Base-by-base conservation (phyloP, 768 basidiomycete genomes). In the Cystofilobasidium bisporidii region DNA sequence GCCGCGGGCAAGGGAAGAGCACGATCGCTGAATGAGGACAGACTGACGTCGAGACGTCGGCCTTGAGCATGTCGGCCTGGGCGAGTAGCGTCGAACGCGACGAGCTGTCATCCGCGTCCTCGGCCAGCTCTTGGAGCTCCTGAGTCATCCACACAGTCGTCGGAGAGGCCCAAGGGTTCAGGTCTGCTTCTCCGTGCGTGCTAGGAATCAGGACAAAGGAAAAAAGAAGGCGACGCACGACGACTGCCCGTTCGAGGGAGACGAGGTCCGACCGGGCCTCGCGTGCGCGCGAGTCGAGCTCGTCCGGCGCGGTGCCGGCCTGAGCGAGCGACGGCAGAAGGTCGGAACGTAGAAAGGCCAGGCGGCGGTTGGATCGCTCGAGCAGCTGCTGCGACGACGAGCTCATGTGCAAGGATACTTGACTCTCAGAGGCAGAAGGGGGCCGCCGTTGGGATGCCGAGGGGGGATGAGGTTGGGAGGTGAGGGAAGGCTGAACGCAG, bases 231-330 rank as follows among this genome's bases (percentile, higher is more conserved):
- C 45, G 20, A 64, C 63, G 28, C 24, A 87, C 86, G 80, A 93
- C 87, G n/a, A 93, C 78, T 64, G 86, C 83, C 45, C 80, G 79
- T 10, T 80, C 79, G 26, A 87, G 80, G 0, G 78, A 73, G 43
- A 86, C 85, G 22, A 91, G 77, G 73, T 92, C 91, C 63, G 87
- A 86, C 36, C 89, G 80, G 67, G 92, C 76, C 73, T 91, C 89
- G 5, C 83, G 84, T 0, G 85, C 84, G 63, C 53, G 26, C 28
- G 53, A 26, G 53, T 56, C 53, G 8, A 56, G 28, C 53, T 56
- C 28, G 28, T 15, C 28, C 8, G 53, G 50, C 28, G n/a, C 9
- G 47, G 4, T 56, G 53, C 53, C 30, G 6, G 11, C 17, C 30
- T 56, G 53, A 4, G 47, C n/a, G 47, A 56, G 30, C 14, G 53